Base-by-base conservation (phyloP, 371 early-diverging fungal genomes). In the Mortierella sp. region DNA sequence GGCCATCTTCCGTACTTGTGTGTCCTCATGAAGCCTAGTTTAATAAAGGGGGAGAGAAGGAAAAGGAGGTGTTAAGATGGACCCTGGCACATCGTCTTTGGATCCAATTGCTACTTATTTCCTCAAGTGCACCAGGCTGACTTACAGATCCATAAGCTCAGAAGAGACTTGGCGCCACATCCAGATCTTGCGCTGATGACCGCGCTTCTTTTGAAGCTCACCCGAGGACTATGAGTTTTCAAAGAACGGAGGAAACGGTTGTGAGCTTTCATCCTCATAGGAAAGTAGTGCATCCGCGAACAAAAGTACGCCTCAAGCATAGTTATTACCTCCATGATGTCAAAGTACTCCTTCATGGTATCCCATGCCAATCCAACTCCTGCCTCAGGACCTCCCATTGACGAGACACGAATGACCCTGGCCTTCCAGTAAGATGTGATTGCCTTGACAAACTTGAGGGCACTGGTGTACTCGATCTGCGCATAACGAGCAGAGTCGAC, bases 121-220 rank as follows among this genome's bases (percentile, higher is more conserved):
- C 60, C 31, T 11, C 5, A 47, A n/a, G 42, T 38, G 31, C 19
- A 14, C 38, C 50, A 26, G 28, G 14, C 44, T 19, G 57, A 68
- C 77, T 76, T 84, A 88, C 89, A 87, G 79, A 26, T 87, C 87
- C 73, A 94, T 71, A 2, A 95, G 78, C 76, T 93, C 91, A 3
- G 93, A 89, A 1, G 89, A 88, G 31, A 95, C 91, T 72, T 93
- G 92, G 42, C 93, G 89, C 95, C 95, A 96, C 94, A 95, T 95
- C 95, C 95, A 95, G 75, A 91, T 88, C 65, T 89, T 88, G 70
- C 92, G 90, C 80, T 96, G 96, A 13, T 75, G 78, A 10, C 91
- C 92, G 8, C 96, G 89, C 83, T 91, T 86, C 55, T 76, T 70
- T 50, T 85, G 82, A 72, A 94, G 84, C 54, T 91, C 90, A 21